Percentiles rank a stretch among this genome's conserved stretches.
Conservation (phyloP, 2,329 filamentous ascomycete species). For the Chrysoporthe deuterocubensis region DNA sequence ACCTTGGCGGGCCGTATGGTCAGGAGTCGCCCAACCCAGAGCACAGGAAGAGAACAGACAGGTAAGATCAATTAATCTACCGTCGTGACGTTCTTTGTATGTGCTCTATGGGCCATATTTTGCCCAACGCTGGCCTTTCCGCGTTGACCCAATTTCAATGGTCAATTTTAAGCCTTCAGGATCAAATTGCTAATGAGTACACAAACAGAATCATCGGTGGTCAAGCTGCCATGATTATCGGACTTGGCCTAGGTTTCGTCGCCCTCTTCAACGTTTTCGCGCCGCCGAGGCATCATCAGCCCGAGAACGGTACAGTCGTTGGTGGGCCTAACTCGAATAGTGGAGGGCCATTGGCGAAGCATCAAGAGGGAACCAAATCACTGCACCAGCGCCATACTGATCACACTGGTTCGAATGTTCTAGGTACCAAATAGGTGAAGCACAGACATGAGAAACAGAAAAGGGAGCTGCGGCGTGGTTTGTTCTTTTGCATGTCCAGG, state of each 20-base stretch:
- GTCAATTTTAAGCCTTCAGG: background rate
- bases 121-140: background rate
- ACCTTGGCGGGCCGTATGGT: slow-evolving; percentile 20
- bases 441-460: background rate
- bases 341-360: slow-evolving; percentile 21
- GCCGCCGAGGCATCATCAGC: slow-evolving; percentile 19
- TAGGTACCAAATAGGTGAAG: slow-evolving; percentile 15
- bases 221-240: slow-evolving; percentile 14
- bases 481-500: background rate
- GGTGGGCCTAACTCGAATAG: slow-evolving; percentile 19
- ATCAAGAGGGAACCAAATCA: slow-evolving; percentile 18
- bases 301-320: slow-evolving; percentile 23
- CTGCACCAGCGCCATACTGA: slow-evolving; percentile 23
- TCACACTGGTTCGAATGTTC: slow-evolving; percentile 18
- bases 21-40: slow-evolving; percentile 20
- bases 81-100: background rate
- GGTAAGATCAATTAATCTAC: background rate
- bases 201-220: slow-evolving; percentile 12
- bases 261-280: slow-evolving; percentile 17
- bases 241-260: slow-evolving; percentile 8
- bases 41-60: slow-evolving; percentile 18
- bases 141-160: background rate
- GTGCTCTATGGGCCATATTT: background rate
- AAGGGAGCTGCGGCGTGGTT: background rate
- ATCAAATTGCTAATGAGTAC: background rate